Base-by-base conservation (phyloP, 768 basidiomycete species). In the Lactarius sanguifluus region DNA sequence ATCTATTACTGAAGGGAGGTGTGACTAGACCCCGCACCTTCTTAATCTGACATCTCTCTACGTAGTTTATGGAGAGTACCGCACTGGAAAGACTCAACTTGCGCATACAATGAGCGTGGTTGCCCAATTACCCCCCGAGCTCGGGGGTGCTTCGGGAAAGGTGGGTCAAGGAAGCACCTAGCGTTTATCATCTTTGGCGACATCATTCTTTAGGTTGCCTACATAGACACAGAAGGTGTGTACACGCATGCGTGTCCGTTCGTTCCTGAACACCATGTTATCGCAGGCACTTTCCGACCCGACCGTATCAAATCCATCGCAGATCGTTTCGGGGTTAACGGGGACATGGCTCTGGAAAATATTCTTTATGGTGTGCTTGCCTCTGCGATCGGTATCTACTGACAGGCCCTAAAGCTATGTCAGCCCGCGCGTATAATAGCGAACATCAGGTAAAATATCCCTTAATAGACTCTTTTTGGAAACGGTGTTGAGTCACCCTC, bases 61-160 rank as follows among this genome's bases (percentile, higher is more conserved):
- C 32, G 18, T 65, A 94, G 95, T 98, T 2, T 98, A 94, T 73
- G 96, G 96, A 55, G 96, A 98, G 77, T 98, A 91, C 76, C 85
- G 96, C 38, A 98, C 96, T 0, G 96, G 96, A 36, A 96, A 96
- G 78, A 97, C 96, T 6, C 96, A 98, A 74, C 81, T 96, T 59
- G 94, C 93, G 30, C 96, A 97, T 77, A 98, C 96, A 15, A 90
- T 97, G 84, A 93, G 92, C 72, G 92, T 98, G 8, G 80, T 95
- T 5, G 78, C 93, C 5, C 96, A 98, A 73, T 84, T 98, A 55
- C 96, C 96, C 34, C 80, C 86, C 2, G 94, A 96, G 59, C 83
- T 95, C 72, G 95, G 94, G 7, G 96, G 96, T 8, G 96, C 92
- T 1, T 83, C 90, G 16, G 96, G 96, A 50, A 96, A 93, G 82